Evolutionary conservation across 768 basidiomycete species (phyloP), one percentile per base, ranked within the genome.

Genomic region (Asterophora lycoperdoides): DNA sequence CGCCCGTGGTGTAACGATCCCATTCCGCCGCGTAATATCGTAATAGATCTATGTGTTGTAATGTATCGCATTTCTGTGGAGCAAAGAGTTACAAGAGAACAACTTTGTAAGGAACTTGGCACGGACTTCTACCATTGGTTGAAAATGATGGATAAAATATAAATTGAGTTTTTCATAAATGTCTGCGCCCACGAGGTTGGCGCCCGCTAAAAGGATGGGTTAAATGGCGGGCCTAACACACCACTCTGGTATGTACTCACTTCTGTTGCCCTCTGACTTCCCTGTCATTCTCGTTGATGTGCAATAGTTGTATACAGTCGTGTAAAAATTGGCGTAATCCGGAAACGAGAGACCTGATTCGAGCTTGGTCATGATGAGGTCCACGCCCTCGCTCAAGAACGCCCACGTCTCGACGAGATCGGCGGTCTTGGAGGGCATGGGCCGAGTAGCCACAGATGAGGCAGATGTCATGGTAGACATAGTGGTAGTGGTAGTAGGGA

Each of bases 281-380:
- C 75, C 77, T 58, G 82, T 81, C 85, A 88, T 86, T 66, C 84
- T 87, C 11, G 87, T 89, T 40, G 88, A 90, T 13, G 91, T 97
- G 64, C 96, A 99, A 66, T 95, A 99, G 72, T 99, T 98, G 77
- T 99, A 98, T 7, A 92, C 89, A 35, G 93, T 89, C 29, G 93
- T 93, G 69, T 97, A 82, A 18, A 84, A 60, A 70, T 79, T 92
- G 76, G 86, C 89, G 65, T 92, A 91, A 60, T 60, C 88, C 14
- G 62, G 57, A 59, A 70, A 72, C 18, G 89, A 89, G 29, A 93
- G 81, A 49, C 89, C 90, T 4, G 83, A 81, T 63, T 90, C 89
- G 18, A 88, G 76, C 65, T 86, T 84, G 62, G 84, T 90, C 90
- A 93, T 92, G 68, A 93, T 92, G 65, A 91, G 90, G 71, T 93